phyloP scores from a whole-genome alignment of 208 protist genomes.

The Leptomonas pyrrhocoris region DNA sequence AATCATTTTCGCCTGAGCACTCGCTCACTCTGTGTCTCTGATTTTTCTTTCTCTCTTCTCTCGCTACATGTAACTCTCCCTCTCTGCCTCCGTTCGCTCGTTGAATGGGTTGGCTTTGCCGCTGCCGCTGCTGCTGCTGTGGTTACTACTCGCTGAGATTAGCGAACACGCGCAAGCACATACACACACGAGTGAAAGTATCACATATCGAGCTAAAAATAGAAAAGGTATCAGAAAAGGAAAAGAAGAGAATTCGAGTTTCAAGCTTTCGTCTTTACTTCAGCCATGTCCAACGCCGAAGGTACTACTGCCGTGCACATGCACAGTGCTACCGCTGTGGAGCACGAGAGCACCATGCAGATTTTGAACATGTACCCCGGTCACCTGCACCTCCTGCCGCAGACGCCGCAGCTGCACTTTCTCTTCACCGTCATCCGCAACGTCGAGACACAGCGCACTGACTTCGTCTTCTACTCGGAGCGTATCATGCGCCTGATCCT shows the following conservation, averaged over 20 bases:
- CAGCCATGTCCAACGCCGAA: slow-evolving; percentile 3
- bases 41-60: background rate
- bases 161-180: background rate
- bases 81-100: too few relatives aligned
- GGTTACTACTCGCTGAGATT: background rate
- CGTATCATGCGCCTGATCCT: slow-evolving; percentile 95
- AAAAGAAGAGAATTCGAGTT: background rate
- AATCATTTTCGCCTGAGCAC: background rate
- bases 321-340: slow-evolving; percentile 18
- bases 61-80: background rate
- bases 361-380: slow-evolving; percentile 71
- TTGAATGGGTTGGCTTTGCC: too few relatives aligned
- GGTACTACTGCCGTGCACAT: slow-evolving; percentile 30
- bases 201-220: too few relatives aligned
- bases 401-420: slow-evolving; percentile 91
- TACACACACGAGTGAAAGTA: background rate
- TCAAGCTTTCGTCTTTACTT: slow-evolving; percentile 1
- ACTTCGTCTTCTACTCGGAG: slow-evolving; percentile 98
- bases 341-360: slow-evolving; percentile 48
- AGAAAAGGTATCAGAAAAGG: background rate
- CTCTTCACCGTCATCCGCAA: slow-evolving; percentile 96
- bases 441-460: slow-evolving; percentile 84
- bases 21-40: background rate
- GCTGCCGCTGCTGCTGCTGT: background rate
- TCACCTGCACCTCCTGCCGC: slow-evolving; percentile 68